Evolutionary conservation across 306 rosid species (phyloP).

Genomic region (Prosopis cineraria): DNA sequence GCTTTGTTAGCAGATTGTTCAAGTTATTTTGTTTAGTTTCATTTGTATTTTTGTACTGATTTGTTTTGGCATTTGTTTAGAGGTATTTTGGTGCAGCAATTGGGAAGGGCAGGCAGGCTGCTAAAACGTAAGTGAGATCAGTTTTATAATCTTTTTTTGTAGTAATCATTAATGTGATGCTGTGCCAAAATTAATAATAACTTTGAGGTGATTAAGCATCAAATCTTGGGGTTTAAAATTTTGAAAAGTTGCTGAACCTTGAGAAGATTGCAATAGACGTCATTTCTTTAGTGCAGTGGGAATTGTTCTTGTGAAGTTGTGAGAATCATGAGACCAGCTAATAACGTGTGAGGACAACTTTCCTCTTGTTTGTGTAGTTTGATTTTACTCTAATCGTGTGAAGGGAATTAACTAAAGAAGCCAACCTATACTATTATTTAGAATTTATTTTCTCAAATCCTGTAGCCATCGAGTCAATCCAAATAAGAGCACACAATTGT

Average conservation of each 20-base stretch:
- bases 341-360: not conserved
- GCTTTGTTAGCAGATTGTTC: slow-evolving; percentile 21
- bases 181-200: not conserved
- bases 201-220: not conserved
- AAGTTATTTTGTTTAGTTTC: slow-evolving; percentile 6
- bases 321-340: slow-evolving; percentile 1
- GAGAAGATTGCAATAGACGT: not conserved
- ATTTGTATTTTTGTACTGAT: slow-evolving; percentile 28
- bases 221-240: slow-evolving; percentile 25
- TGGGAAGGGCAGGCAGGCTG: slow-evolving; percentile 98
- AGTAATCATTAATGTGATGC: not conserved
- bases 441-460: not conserved
- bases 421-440: slow-evolving; percentile 7
- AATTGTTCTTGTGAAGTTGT: not conserved
- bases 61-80: slow-evolving; percentile 45
- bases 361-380: not conserved
- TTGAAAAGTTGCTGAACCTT: slow-evolving; percentile 16
- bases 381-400: slow-evolving; percentile 2
- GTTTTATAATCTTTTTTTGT: not conserved
- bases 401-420: not conserved
- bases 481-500: not conserved
- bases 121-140: slow-evolving; percentile 82
- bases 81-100: slow-evolving; percentile 98
- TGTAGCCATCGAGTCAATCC: not conserved
- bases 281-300: not conserved